phyloP scores from a whole-genome alignment of 164 flowering plant species.

The Piper longum region DNA sequence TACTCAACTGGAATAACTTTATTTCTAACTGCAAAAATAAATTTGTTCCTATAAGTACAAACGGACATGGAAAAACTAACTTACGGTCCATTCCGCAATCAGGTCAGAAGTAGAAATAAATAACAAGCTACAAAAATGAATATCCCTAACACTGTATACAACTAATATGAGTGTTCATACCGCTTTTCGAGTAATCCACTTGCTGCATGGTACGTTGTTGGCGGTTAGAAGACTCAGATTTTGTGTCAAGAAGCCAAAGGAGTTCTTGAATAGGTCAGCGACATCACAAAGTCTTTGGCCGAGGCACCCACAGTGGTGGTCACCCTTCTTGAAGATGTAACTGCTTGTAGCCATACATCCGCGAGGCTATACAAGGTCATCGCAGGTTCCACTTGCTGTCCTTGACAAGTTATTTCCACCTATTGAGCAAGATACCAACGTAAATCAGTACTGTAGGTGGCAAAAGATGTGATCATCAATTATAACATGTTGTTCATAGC shows the following conservation, averaged over 20 bases:
- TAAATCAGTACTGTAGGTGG: background rate
- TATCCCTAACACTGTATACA: background rate
- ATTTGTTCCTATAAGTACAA: background rate
- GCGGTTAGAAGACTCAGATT: background rate
- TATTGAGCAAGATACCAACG: constrained; percentile 6
- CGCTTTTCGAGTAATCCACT: background rate
- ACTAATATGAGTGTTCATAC: background rate
- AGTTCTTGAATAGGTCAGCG: constrained; percentile 51
- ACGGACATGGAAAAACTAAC: background rate
- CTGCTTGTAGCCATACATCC: constrained; percentile 51
- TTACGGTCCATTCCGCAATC: background rate
- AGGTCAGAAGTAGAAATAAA: background rate
- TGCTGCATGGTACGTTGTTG: background rate
- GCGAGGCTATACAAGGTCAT: constrained; percentile 38
- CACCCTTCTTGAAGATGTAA: constrained; percentile 30
- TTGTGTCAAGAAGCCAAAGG: constrained; percentile 3
- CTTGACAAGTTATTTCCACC: constrained; percentile 74
- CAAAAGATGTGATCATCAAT: background rate
- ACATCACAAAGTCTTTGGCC: constrained; percentile 83
- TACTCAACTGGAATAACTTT: background rate
- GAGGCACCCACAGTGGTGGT: constrained; percentile 50
- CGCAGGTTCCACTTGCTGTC: constrained; percentile 51
- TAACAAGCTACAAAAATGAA: background rate
- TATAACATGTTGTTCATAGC: background rate
- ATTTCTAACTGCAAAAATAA: background rate